Percentiles rank a stretch among this genome's conserved stretches.
phyloP scores from a whole-genome alignment of 805 yeast genomes.

The Metschnikowia lunata region DNA sequence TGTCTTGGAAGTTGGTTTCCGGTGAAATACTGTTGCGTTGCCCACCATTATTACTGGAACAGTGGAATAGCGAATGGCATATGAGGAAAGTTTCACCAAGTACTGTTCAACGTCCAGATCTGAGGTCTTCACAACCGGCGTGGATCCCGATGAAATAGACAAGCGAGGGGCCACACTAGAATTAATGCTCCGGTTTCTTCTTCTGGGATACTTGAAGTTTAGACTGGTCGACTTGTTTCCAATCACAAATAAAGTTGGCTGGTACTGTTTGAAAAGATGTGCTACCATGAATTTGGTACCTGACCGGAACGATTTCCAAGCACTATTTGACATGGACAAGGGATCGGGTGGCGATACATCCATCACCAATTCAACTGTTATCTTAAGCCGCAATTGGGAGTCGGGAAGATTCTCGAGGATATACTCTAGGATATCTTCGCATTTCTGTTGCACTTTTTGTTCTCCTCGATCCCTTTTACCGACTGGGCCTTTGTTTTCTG shows the following conservation, averaged over 20 bases:
- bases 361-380: slow-evolving; percentile 37
- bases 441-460: slow-evolving; percentile 18
- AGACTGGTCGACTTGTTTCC: slow-evolving; percentile 39
- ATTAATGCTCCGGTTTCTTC: slow-evolving; percentile 16
- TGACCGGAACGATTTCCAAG: slow-evolving; percentile 3
- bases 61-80: slow-evolving; percentile 35
- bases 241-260: slow-evolving; percentile 34
- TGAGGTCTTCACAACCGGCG: slow-evolving; percentile 1
- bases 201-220: slow-evolving; percentile 40
- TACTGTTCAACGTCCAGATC: slow-evolving; percentile 20
- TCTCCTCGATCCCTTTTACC: slow-evolving; percentile 14
- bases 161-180: slow-evolving; percentile 4
- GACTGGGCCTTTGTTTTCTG: slow-evolving; percentile 8
- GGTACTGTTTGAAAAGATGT: slow-evolving; percentile 38
- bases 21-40: slow-evolving; percentile 20
- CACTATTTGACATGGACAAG: slow-evolving; percentile 1
- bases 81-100: slow-evolving; percentile 35
- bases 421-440: slow-evolving; percentile 21
- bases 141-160: slow-evolving; percentile 4
- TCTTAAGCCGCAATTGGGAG: slow-evolving; percentile 25
- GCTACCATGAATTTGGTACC: slow-evolving; percentile 35
- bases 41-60: slow-evolving; percentile 39
- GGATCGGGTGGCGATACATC: slow-evolving; percentile 17
- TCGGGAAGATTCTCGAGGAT: slow-evolving; percentile 16
- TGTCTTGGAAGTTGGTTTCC: slow-evolving; percentile 2